Percentiles rank a stretch among this genome's conserved stretches.
Conservation (phyloP, 371 early-diverging fungal species). For the Rhizopus delemar region DNA sequence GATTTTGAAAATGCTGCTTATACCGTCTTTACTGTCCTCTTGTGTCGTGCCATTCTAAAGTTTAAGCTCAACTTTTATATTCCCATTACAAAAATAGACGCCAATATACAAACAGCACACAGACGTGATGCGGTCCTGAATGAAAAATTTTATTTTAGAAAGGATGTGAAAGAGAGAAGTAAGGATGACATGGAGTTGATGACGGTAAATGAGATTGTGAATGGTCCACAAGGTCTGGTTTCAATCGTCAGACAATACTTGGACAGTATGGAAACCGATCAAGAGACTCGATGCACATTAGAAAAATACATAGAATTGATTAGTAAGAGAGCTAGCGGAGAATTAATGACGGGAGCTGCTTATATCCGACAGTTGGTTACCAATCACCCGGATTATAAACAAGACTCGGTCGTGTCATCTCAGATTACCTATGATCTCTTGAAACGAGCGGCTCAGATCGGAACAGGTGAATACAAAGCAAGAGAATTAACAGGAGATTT, state of each 20-base stretch:
- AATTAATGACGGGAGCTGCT: slow-evolving; percentile 84
- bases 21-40: slow-evolving; percentile 89
- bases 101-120: slow-evolving; percentile 93
- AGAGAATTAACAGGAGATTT: slow-evolving; percentile 57
- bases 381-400: slow-evolving; percentile 88
- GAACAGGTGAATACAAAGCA: slow-evolving; percentile 62
- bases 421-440: slow-evolving; percentile 89
- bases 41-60: slow-evolving; percentile 88
- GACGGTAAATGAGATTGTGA: slow-evolving; percentile 93
- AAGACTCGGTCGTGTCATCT: slow-evolving; percentile 86
- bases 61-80: slow-evolving; percentile 95
- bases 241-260: slow-evolving; percentile 83
- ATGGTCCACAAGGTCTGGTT: slow-evolving; percentile 82
- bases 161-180: slow-evolving; percentile 61
- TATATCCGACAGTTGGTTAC: slow-evolving; percentile 92
- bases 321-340: slow-evolving; percentile 77
- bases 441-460: slow-evolving; percentile 66
- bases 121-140: slow-evolving; percentile 79
- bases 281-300: slow-evolving; percentile 68
- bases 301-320: slow-evolving; percentile 82
- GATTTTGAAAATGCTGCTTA: slow-evolving; percentile 99
- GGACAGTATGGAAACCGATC: slow-evolving; percentile 68
- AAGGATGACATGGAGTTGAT: slow-evolving; percentile 74
- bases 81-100: slow-evolving; percentile 94
- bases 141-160: slow-evolving; percentile 90